Base-by-base conservation (phyloP, 75 land plant species). In the Cryptomeria japonica region DNA sequence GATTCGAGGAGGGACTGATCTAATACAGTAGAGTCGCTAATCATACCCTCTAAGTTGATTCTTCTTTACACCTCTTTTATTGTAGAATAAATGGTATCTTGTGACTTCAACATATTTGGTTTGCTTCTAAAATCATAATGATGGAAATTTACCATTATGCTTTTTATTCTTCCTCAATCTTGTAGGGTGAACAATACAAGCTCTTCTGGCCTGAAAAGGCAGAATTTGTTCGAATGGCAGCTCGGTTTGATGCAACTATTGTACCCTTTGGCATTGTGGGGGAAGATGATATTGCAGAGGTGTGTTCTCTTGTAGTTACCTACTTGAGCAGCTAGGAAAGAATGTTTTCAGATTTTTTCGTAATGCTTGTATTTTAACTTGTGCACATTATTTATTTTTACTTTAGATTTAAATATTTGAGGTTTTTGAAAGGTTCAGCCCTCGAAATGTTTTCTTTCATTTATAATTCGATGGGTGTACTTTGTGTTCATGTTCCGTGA, bases 181-280 rank as follows among this genome's bases (percentile, higher is more conserved):
- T 88, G 19, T 87, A 94, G 95, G 95, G 95, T 34, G 95, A 94
- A 53, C 90, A 89, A 79, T 90, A 94, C 73, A 91, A 93, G 86
- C 77, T 94, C 55, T 94, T 94, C 41, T 94, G 95, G 95, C 95
- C 95, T 55, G 95, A 94, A 83, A 86, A 89, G 72, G 68, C 95
- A 47, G 95, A 94, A 86, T 90, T 94, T 88, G 91, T 94, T 72
- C 89, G 95, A 76, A 92, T 92, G 93, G 95, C 95, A 73, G 93
- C 92, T 72, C 89, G 88, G 34, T 91, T 89, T 88, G 95, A 92
- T 19, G 93, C 91, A 61, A 89, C 92, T 51, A 92, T 94, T 64
- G 53, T 94, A 15, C 95, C 95, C 73, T 93, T 94, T 80, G 91
- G 92, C 38, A 91, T 73, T 32, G 89, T 93, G 85, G 95, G 95